phyloP scores from a whole-genome alignment of 2,329 filamentous ascomycete genomes.

The Penicillium sp. region DNA sequence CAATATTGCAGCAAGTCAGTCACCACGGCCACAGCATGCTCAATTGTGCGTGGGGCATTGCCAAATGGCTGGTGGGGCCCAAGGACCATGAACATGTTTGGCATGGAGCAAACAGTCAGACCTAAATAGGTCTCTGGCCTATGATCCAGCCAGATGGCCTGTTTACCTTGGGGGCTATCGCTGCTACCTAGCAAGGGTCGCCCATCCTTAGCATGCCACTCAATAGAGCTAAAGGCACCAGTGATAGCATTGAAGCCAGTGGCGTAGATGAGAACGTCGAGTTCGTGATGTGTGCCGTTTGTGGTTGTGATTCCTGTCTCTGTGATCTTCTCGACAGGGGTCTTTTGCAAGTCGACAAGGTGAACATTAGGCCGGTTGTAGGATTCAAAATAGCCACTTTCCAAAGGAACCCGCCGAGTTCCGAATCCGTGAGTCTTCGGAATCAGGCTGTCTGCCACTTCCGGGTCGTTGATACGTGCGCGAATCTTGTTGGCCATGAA shows the following conservation, averaged over 20 bases:
- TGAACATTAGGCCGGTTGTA: conserved; percentile 37
- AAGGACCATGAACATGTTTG: conserved; percentile 56
- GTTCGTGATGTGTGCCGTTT: conserved; percentile 38
- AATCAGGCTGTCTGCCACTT: conserved; percentile 16
- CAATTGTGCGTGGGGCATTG: conserved; percentile 34
- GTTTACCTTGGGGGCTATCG: conserved; percentile 22
- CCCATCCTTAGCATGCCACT: conserved; percentile 38
- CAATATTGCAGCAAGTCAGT: conserved; percentile 31
- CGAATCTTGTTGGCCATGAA: conserved; percentile 23
- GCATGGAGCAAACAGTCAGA: conserved; percentile 44
- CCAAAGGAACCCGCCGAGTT: conserved; percentile 15
- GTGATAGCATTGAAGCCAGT: conserved; percentile 49
- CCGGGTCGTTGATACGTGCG: conserved; percentile 14
- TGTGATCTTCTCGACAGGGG: conserved; percentile 12
- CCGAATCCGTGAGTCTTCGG: conserved; percentile 21
- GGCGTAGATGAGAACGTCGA: conserved; percentile 47
- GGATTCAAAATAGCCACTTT: conserved; percentile 34
- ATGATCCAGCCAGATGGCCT: conserved; percentile 19
- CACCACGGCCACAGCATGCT: conserved; percentile 42
- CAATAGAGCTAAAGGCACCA: conserved; percentile 42
- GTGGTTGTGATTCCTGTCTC: conserved; percentile 40
- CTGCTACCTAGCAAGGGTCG: conserved; percentile 27
- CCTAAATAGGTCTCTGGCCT: conserved; percentile 45
- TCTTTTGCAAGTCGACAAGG: conserved; percentile 29
- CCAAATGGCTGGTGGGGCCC: conserved; percentile 52